Percentiles rank a stretch among this genome's conserved stretches.
Evolutionary conservation across 148 eudicot genomes (phyloP).

Genomic region (Chenopodium berlandieri): DNA sequence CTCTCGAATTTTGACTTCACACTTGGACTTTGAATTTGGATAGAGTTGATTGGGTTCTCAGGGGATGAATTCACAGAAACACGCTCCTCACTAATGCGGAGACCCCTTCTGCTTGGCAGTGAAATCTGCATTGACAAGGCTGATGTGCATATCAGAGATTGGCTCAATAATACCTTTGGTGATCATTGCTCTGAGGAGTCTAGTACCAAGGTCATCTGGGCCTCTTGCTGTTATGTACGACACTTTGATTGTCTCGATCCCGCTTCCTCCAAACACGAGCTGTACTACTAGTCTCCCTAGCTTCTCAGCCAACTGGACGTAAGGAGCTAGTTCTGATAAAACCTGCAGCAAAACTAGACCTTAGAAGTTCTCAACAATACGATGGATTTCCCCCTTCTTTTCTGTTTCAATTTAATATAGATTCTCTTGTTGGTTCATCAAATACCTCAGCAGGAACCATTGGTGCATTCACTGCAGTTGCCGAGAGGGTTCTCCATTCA

Average conservation of each 20-base stretch:
- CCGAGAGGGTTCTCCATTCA: slow-evolving; percentile 82
- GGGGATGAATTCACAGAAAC: slow-evolving; percentile 47
- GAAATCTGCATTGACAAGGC: slow-evolving; percentile 90
- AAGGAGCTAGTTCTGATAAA: slow-evolving; percentile 76
- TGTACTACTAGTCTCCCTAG: slow-evolving; percentile 84
- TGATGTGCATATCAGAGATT: slow-evolving; percentile 65
- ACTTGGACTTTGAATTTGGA: slow-evolving; percentile 58
- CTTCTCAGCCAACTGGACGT: slow-evolving; percentile 73
- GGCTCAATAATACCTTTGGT: slow-evolving; percentile 92
- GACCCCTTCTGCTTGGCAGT: slow-evolving; percentile 80
- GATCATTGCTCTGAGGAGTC: slow-evolving; percentile 87
- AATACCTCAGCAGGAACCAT: slow-evolving; percentile 85
- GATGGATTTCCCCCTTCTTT: background rate
- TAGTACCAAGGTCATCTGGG: slow-evolving; percentile 80
- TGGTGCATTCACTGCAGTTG: slow-evolving; percentile 95
- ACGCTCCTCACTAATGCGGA: slow-evolving; percentile 72
- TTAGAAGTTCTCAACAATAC: background rate
- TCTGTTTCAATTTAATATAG: background rate
- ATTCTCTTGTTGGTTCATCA: background rate
- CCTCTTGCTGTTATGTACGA: slow-evolving; percentile 66
- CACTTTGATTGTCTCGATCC: slow-evolving; percentile 67
- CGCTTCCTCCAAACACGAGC: slow-evolving; percentile 75
- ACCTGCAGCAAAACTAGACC: slow-evolving; percentile 36
- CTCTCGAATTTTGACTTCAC: slow-evolving; percentile 67
- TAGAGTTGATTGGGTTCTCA: slow-evolving; percentile 61